Evolutionary conservation across 805 yeast genomes (phyloP), one percentile per base, ranked within the genome.

Genomic region (Candida germanica): DNA sequence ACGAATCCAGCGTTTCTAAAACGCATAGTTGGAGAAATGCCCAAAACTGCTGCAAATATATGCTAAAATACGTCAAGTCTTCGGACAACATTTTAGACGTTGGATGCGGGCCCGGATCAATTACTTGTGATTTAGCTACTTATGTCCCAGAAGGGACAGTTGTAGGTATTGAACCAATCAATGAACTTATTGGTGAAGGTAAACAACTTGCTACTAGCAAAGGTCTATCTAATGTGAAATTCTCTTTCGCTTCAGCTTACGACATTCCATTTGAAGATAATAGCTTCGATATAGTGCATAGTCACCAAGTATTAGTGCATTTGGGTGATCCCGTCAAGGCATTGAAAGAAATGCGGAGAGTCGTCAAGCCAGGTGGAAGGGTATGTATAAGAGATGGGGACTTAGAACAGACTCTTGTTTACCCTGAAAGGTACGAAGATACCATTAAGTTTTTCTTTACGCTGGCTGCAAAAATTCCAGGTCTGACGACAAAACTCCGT

Each of bases 101-200:
- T 14, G 73, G 73, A 7, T 58, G 65, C 44, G 73, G 73, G 0
- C 71, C 71, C 3, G 73, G 71, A 0, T 50, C 69, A 4, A 66
- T 67, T 23, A 61, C 68, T 4, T 28, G 43, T 5, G 69, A 58
- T 36, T 40, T 66, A 15, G 62, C 61, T 12, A 45, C 49, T 23
- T 58, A 59, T 32, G 56, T 58, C 3, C 42, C 47, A 5, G 31
- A 40, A 20, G 66, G 61, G 14, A 42, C 37, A 19, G 53, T 61
- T 5, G 46, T 56, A 33, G 71, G 67, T 1, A 39, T 59, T 4
- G 69, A 62, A 25, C 57, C 61, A 16, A 49, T 58, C 2, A 43
- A 41, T 18, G 64, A 51, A 28, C 45, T 62, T 12, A 21, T 33
- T 19, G 36, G 26, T 19, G 23, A 6, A 20, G 23, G 23, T 7